Evolutionary conservation across 352 stramenopile species (phyloP), one percentile per base, ranked within the genome.

Genomic region (Globisporangium uncinulatum): DNA sequence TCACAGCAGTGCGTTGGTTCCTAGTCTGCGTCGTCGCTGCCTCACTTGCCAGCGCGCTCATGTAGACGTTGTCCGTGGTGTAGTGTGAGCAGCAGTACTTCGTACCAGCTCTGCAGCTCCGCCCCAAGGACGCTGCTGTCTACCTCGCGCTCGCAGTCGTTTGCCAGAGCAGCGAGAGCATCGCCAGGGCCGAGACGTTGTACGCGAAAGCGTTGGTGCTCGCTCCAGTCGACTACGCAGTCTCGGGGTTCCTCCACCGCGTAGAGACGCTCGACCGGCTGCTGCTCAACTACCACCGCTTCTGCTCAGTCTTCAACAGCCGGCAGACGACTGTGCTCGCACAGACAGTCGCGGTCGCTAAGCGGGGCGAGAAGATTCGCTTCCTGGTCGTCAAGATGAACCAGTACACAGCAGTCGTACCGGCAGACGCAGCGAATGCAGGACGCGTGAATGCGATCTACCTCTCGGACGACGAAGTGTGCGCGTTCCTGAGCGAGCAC

Each of bases 251-350:
- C 57, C 59, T 87, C 1, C 56, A 88, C 66, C 75, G 80, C 5
- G 55, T 83, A 13, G 55, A 83, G 32, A 86, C 71, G 63, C 42
- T 88, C 7, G 72, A 87, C 49, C 72, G 80, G 3, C 36, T 90
- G 17, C 45, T 88, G n/a, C 52, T 83, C 17, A 90, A 88, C 46
- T 88, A 86, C 46, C 76, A 90, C 45, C 77, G 75, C 10, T 90
- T 88, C 60, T 82, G 74, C 51, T 86, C 77, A 6, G 56, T 90
- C 10, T 90, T 87, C 42, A 79, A 83, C 56, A 76, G 70, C 11
- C 61, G 67, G 14, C 71, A 83, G 63, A 60, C 72, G 0, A 86
- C 82, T 31, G 65, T 88, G 0, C 50, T 88, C 11, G 51, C 59
- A 0, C 87, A 88, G 55, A 59, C 63, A 0, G 20, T 90, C 3